phyloP scores from a whole-genome alignment of 2,329 filamentous ascomycete species.

The Phaeomoniella chlamydospora region DNA sequence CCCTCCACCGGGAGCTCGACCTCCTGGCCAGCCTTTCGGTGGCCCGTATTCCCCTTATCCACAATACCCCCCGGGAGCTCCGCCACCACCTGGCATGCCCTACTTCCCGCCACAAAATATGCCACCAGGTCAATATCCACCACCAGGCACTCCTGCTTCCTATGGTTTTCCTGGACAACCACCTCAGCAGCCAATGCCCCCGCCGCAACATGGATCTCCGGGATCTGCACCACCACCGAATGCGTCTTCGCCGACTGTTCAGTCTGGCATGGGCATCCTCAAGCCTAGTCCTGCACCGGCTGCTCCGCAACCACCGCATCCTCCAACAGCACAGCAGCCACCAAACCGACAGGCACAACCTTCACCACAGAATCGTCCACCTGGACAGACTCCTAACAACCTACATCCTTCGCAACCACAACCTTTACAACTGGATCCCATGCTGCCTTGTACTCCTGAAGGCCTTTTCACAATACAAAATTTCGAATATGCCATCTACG shows the following conservation, averaged over 20 bases:
- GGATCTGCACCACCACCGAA: background rate
- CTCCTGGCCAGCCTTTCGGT: background rate
- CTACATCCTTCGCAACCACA: background rate
- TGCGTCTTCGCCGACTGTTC: background rate
- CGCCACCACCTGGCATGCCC: background rate
- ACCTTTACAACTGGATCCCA: background rate
- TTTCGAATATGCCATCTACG: background rate
- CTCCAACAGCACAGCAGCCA: background rate
- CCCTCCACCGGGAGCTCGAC: background rate
- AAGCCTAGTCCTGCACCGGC: background rate
- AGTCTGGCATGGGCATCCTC: background rate
- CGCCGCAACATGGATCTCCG: background rate
- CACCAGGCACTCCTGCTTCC: background rate
- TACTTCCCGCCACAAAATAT: background rate
- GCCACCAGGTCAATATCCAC: background rate
- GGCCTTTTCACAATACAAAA: background rate
- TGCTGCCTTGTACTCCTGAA: background rate
- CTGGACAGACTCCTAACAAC: background rate
- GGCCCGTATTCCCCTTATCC: background rate
- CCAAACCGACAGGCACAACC: background rate
- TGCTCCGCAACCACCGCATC: background rate
- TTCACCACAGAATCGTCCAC: background rate
- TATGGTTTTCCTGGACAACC: background rate
- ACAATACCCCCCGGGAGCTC: background rate
- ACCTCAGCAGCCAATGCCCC: background rate